Evolutionary conservation across 805 yeast species (phyloP).

Genomic region (Dipodascopsis tothii): DNA sequence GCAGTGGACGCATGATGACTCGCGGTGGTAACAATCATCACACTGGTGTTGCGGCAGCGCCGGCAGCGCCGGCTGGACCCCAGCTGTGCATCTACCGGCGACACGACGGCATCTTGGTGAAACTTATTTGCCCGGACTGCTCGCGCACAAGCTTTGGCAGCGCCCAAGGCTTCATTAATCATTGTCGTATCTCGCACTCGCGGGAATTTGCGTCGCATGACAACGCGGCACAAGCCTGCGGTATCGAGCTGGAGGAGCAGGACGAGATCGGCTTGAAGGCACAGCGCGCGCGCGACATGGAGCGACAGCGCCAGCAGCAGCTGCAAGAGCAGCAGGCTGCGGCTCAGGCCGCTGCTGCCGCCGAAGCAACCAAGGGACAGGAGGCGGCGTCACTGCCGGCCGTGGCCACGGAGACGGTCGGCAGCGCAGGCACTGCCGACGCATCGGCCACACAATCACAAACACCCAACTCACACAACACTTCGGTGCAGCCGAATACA

Average conservation of each 20-base stretch:
- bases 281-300: neutral
- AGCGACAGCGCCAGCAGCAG: neutral
- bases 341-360: too few relatives aligned
- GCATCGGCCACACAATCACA: too few relatives aligned
- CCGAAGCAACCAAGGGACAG: too few relatives aligned
- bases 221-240: conserved; percentile 64
- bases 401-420: too few relatives aligned
- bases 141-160: conserved; percentile 62
- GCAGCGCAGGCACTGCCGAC: too few relatives aligned
- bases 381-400: too few relatives aligned
- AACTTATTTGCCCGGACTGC: conserved; percentile 62
- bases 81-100: conserved; percentile 25
- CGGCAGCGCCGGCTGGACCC: conserved; percentile 13
- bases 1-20: neutral
- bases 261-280: conserved; percentile 56
- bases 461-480: too few relatives aligned
- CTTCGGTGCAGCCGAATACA: neutral
- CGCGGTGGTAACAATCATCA: neutral
- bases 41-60: conserved; percentile 1
- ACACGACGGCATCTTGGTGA: conserved; percentile 60
- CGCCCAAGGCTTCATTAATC: conserved; percentile 75
- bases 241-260: conserved; percentile 48
- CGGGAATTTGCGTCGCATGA: conserved; percentile 65
- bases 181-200: conserved; percentile 66
- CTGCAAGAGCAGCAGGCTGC: too few relatives aligned